Percentiles rank a stretch among this genome's conserved stretches.
phyloP scores from a whole-genome alignment of 2,329 filamentous ascomycete genomes.

The Trichoderma sp. region DNA sequence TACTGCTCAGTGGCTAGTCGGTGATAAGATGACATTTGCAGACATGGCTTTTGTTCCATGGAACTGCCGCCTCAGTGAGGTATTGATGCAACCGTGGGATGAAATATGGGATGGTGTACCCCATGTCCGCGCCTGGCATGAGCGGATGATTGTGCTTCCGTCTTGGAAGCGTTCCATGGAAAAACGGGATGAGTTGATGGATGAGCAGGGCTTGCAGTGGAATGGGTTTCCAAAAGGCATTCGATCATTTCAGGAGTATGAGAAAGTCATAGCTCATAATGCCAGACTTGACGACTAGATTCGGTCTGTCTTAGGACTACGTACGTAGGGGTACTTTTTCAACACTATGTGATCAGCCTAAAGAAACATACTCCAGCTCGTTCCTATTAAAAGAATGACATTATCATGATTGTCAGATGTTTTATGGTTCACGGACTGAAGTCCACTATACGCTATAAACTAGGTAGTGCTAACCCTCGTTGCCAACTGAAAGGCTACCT shows the following conservation, averaged over 20 bases:
- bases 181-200: background rate
- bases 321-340: no score
- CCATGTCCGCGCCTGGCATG: background rate
- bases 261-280: background rate
- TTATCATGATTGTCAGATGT: no score
- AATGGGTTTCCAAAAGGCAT: background rate
- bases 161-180: background rate
- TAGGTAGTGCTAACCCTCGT: no score
- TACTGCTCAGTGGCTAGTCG: background rate
- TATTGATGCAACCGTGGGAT: background rate
- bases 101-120: background rate
- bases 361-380: no score
- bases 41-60: background rate
- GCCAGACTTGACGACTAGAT: background rate
- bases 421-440: no score
- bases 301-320: background rate
- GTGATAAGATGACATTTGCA: background rate
- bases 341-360: no score
- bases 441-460: no score
- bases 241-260: background rate
- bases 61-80: background rate
- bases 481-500: no score
- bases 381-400: no score
- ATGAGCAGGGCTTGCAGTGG: background rate
- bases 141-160: background rate